phyloP scores from a whole-genome alignment of 352 stramenopile species.

The Pythium phragmitis region DNA sequence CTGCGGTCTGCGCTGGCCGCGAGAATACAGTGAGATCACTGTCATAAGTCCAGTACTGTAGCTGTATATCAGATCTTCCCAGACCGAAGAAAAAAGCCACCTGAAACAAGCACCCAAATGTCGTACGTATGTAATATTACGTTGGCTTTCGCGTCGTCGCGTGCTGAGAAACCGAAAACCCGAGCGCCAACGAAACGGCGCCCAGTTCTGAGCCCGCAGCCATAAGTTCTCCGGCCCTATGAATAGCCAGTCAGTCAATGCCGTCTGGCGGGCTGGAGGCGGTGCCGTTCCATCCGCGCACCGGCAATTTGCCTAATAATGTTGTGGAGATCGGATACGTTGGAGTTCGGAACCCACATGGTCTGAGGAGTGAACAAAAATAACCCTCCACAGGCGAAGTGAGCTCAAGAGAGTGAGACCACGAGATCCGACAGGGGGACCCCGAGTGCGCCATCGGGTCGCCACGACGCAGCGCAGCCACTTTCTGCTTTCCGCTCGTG shows the following conservation, averaged over 20 bases:
- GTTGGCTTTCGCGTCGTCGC: slow-evolving; percentile 1
- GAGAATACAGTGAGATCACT: slow-evolving; percentile 23
- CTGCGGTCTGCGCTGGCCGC: slow-evolving; percentile 47
- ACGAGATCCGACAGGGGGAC: not conserved
- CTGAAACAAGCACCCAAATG: not conserved
- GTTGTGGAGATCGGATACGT: slow-evolving; percentile 7
- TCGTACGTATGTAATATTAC: slow-evolving; percentile 8
- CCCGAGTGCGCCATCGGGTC: too few relatives aligned
- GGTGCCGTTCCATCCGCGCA: not conserved
- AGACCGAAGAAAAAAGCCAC: too few relatives aligned
- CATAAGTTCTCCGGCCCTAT: slow-evolving; percentile 1
- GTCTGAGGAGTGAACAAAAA: slow-evolving; percentile 4
- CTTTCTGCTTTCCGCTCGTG: not conserved
- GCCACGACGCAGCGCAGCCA: not conserved
- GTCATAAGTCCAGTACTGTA: not conserved
- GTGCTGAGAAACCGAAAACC: slow-evolving; percentile 2
- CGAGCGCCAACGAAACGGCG: not conserved
- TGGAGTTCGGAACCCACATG: slow-evolving; percentile 13
- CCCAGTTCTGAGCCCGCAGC: not conserved
- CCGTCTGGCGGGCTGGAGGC: not conserved
- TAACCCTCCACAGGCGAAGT: not conserved
- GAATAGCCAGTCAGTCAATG: slow-evolving; percentile 11
- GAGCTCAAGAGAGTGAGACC: not conserved
- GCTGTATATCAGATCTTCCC: not conserved
- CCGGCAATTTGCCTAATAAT: not conserved